Conservation (phyloP, 305 asterid genomes). For the Solanum hybrid region DNA sequence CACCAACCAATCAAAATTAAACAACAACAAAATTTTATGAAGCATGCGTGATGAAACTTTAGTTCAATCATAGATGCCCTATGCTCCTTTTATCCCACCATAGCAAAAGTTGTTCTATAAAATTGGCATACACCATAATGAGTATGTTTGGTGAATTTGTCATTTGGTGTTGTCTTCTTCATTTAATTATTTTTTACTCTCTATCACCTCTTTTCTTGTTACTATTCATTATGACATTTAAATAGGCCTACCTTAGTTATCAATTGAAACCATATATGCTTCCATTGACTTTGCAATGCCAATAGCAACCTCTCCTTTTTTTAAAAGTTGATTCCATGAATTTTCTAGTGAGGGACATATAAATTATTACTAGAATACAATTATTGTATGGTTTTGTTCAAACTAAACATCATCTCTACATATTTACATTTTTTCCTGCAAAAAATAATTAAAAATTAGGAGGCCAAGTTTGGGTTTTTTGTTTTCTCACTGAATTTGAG, state of each 20-base stretch:
- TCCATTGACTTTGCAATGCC: slow-evolving; percentile 17
- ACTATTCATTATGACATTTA: not conserved
- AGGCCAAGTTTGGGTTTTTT: not conserved
- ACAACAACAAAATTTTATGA: not conserved
- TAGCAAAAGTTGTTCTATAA: slow-evolving; percentile 5
- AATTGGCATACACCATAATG: slow-evolving; percentile 9
- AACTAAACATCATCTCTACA: not conserved
- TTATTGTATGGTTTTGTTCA: not conserved
- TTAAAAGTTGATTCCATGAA: not conserved
- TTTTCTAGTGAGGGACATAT: not conserved
- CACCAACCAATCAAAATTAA: not conserved
- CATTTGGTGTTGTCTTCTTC: slow-evolving; percentile 12
- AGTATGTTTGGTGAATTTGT: slow-evolving; percentile 12
- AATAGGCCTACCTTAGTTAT: not conserved
- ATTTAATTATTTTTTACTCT: not conserved
- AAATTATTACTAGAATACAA: not conserved
- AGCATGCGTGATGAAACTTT: not conserved
- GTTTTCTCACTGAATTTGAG: no score
- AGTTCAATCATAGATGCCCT: not conserved
- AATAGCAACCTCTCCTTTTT: not conserved
- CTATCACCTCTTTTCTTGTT: not conserved
- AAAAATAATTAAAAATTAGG: not conserved
- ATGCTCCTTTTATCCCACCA: slow-evolving; percentile 8
- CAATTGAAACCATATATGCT: slow-evolving; percentile 15
- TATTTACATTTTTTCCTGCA: not conserved